Evolutionary conservation across 495 filamentous ascomycete species (phyloP).

Genomic region (Podospora tetraspora): DNA sequence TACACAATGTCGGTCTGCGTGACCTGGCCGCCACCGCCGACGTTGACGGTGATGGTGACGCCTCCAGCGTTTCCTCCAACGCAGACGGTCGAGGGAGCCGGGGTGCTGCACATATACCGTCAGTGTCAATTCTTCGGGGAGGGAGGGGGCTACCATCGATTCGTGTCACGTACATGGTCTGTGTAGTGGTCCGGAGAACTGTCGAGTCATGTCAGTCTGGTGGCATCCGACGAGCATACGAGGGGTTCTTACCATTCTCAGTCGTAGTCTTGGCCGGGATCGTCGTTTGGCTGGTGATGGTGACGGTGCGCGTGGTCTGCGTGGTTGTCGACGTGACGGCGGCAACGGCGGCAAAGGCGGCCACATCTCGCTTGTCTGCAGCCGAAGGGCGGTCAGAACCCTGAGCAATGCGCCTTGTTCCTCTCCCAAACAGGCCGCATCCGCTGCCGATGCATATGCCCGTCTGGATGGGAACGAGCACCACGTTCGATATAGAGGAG

Average conservation of each 20-base stretch:
- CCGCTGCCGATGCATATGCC: constrained; percentile 4
- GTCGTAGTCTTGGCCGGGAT: constrained; percentile 33
- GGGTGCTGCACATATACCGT: constrained; percentile 25
- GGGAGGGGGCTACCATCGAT: not conserved
- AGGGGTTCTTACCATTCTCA: constrained; percentile 29
- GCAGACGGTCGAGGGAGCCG: constrained; percentile 37
- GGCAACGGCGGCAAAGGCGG: constrained; percentile 24
- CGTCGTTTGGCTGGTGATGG: constrained; percentile 33
- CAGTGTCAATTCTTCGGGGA: not conserved
- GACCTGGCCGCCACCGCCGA: constrained; percentile 23
- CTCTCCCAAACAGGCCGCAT: not conserved
- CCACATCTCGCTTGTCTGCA: constrained; percentile 22
- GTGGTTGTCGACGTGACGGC: constrained; percentile 38
- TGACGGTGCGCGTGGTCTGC: constrained; percentile 40
- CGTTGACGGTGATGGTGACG: constrained; percentile 32
- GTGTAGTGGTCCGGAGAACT: constrained; percentile 37
- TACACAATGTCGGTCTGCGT: constrained; percentile 38
- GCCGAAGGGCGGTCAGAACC: constrained; percentile 9
- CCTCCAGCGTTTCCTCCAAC: constrained; percentile 19
- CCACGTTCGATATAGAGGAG: not conserved
- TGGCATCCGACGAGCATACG: not conserved
- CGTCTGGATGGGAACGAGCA: not conserved
- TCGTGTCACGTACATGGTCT: constrained; percentile 34
- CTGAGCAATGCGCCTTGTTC: not conserved
- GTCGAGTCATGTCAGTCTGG: not conserved